phyloP scores from a whole-genome alignment of 192 early-diverging fungal species.

The Gamsiella multidivaricata region DNA sequence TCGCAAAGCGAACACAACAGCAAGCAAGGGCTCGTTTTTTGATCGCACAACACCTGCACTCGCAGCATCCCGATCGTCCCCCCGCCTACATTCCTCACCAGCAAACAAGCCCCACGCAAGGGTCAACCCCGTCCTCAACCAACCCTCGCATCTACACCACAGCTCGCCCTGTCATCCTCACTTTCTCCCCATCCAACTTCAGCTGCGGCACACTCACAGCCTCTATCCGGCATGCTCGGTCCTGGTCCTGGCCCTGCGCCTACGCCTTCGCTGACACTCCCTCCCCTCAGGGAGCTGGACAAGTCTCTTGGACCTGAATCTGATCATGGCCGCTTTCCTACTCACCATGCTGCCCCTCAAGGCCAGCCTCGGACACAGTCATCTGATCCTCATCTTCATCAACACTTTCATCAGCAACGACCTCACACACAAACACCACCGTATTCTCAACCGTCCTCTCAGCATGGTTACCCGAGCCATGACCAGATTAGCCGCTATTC shows the following conservation, averaged over 20 bases:
- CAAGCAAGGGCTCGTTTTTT: neutral
- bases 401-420: slow-evolving; percentile 37
- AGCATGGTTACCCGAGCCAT: slow-evolving; percentile 9
- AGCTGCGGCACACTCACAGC: neutral
- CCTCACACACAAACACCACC: neutral
- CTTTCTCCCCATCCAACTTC: neutral
- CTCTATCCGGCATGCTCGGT: slow-evolving; percentile 37
- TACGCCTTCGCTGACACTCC: slow-evolving; percentile 40
- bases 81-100: neutral
- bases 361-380: slow-evolving; percentile 38
- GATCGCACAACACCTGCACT: neutral
- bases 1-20: neutral
- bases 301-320: slow-evolving; percentile 25
- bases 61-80: neutral
- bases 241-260: slow-evolving; percentile 50
- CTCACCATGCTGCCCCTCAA: slow-evolving; percentile 1
- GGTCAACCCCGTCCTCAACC: neutral
- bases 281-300: slow-evolving; percentile 38
- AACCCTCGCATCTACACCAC: no score
- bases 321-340: slow-evolving; percentile 10
- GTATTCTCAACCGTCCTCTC: slow-evolving; percentile 1
- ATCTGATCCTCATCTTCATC: slow-evolving; percentile 44
- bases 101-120: neutral
- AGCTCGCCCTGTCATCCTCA: neutral
- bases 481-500: slow-evolving; percentile 24